Evolutionary conservation across 139 green algal species (phyloP), one percentile per base, ranked within the genome.

Genomic region (Astrephomene gubernaculifera): DNA sequence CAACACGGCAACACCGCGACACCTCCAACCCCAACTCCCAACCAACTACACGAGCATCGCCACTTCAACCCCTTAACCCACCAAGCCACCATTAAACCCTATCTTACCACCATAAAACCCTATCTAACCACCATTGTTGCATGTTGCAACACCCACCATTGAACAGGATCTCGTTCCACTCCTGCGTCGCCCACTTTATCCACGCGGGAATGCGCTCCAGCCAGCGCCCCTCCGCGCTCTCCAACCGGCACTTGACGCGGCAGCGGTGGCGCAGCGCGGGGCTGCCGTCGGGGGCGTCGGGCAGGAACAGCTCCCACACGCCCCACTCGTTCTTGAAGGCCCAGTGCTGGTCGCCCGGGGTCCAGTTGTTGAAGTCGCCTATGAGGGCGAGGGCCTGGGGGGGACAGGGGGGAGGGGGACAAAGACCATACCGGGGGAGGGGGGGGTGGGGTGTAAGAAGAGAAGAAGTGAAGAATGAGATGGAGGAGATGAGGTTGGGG

Each of bases 361-460:
- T 82, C 97, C 97, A 99, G 89, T 92, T 87, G 89, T 99, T 99
- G 95, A 98, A 99, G 71, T 98, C 95, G 12, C 97, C 97, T n/a
- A 99, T 90, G 45, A 99, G 94, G 7, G 91, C 90, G 21, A 98
- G 63, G 2, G 95, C 92, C 90, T 95, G 92, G 25, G 81, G 44
- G 35, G 38, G n/a, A n/a, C n/a, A n/a, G n/a, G n/a, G n/a, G n/a
- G n/a, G n/a, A n/a, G n/a, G n/a, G n/a, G n/a, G n/a, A n/a, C n/a
- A n/a, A n/a, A n/a, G n/a, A n/a, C n/a, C n/a, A n/a, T n/a, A n/a
- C n/a, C n/a, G n/a, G n/a, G n/a, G n/a, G n/a, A n/a, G n/a, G n/a
- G n/a, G n/a, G n/a, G n/a, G n/a, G n/a, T n/a, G n/a, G n/a, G n/a
- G n/a, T n/a, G n/a, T n/a, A n/a, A n/a, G n/a, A n/a, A n/a, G n/a